Conservation (phyloP, 169 alveolate species). For the Plasmodium gonderi region DNA sequence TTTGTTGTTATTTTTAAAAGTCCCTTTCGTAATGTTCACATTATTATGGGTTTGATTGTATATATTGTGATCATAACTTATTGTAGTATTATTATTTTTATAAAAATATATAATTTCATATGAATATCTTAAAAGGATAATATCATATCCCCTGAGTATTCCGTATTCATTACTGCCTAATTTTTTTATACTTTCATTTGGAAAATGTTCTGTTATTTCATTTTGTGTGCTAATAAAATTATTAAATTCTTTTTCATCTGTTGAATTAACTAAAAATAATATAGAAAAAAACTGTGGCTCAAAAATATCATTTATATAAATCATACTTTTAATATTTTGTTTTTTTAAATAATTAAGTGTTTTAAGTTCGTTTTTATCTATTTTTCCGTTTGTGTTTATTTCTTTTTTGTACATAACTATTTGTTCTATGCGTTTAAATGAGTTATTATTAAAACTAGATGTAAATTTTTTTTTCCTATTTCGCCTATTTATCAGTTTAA, state of each 20-base stretch:
- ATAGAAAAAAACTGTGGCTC: conserved; percentile 52
- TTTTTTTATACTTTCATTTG: conserved; percentile 3
- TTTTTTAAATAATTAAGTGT: conserved; percentile 50
- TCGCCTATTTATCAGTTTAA: background rate
- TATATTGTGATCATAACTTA: background rate
- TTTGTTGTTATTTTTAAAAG: background rate
- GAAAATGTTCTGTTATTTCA: background rate
- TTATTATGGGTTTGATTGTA: background rate
- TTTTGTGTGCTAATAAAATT: background rate
- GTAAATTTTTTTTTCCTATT: background rate
- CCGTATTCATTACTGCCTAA: conserved; percentile 31
- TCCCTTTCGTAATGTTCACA: background rate
- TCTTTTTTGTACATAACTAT: conserved; percentile 22
- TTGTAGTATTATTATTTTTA: background rate
- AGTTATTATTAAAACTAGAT: conserved; percentile 17
- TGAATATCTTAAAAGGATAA: conserved; percentile 60
- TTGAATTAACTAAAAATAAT: conserved; percentile 17
- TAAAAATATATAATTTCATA: conserved; percentile 51
- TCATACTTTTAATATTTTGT: conserved; percentile 63
- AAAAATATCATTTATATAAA: conserved; percentile 59
- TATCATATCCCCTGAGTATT: conserved; percentile 47
- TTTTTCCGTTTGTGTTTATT: background rate
- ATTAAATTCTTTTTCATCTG: conserved; percentile 13
- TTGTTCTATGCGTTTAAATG: conserved; percentile 53
- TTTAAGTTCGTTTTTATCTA: conserved; percentile 14